Base-by-base conservation (phyloP, 1,139 yeast genomes). In the Yamadazyma sp. region DNA sequence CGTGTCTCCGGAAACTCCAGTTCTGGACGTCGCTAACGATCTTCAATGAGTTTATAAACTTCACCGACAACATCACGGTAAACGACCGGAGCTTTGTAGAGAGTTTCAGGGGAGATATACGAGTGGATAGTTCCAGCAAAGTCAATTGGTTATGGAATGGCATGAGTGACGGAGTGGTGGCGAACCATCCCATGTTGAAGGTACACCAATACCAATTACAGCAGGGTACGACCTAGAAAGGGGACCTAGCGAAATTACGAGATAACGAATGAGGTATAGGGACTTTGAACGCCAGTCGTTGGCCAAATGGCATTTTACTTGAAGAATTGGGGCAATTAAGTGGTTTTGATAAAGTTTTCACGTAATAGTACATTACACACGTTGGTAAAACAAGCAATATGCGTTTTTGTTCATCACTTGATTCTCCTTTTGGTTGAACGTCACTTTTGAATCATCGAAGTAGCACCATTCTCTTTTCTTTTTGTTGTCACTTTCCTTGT, bases 21-120 rank as follows among this genome's bases (percentile, higher is more conserved):
- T 81, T 85, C 53, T 92, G 98, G 98, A 83, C 95, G 8, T 78
- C 87, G 14, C 88, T 89, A 6, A 83, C 96, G 0, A 88, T 92
- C 12, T 81, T 86, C 51, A 88, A 84, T 49, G 98, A 92, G 60
- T 91, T 87, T 54, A 73, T 86, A 34, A 79, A 82, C 45, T 89
- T 79, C 58, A 78, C 91, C 5, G 81, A 87, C n/a, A 83, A 81
- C 38, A 81, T 87, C 34, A 89, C 89, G 31, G 79, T 87, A 20
- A 86, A 87, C 45, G 98, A 91, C 55, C 70, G 96, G 44, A 73
- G 69, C 39, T 92, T 91, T 57, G 88, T 92, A 17, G 96, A 89
- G 48, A 81, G 81, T 15, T 89, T 87, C 56, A 69, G 76, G 41
- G 86, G 88, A 0, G 81, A 80, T 38, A 73, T 86, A 10, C 69